Evolutionary conservation across 768 basidiomycete genomes (phyloP).

Genomic region (Xerocomus potaroensis): DNA sequence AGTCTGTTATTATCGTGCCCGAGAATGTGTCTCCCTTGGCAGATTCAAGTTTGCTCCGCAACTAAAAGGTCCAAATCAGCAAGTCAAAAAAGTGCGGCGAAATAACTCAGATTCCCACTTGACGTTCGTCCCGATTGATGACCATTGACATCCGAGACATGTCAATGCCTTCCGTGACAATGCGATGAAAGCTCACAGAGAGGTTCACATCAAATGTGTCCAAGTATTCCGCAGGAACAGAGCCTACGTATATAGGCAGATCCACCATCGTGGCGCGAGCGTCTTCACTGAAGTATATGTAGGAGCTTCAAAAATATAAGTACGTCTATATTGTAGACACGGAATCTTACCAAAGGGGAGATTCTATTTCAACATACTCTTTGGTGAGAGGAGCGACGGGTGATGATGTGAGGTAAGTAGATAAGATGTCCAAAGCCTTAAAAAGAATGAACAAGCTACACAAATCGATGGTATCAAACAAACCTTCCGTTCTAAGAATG

Average conservation of each 20-base stretch:
- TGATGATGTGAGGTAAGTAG: conserved; percentile 86
- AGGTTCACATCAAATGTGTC: conserved; percentile 68
- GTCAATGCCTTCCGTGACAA: conserved; percentile 75
- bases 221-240: conserved; percentile 78
- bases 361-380: conserved; percentile 88
- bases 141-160: conserved; percentile 88
- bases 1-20: conserved; percentile 71
- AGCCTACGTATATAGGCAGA: conserved; percentile 74
- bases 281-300: conserved; percentile 81
- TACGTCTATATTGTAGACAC: not conserved
- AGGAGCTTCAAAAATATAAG: conserved; percentile 49
- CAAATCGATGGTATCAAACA: conserved; percentile 1
- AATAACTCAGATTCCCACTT: conserved; percentile 40
- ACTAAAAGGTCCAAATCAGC: conserved; percentile 36
- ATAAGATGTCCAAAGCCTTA: conserved; percentile 80
- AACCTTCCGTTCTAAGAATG: conserved; percentile 71
- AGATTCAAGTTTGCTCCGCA: conserved; percentile 81
- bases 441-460: conserved; percentile 3
- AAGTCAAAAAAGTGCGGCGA: not conserved
- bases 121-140: conserved; percentile 83
- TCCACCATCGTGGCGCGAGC: conserved; percentile 67
- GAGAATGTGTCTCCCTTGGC: conserved; percentile 79
- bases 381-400: conserved; percentile 80
- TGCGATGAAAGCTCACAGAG: conserved; percentile 60
- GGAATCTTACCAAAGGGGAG: conserved; percentile 71